Evolutionary conservation across 2,329 filamentous ascomycete species (phyloP), one percentile per base, ranked within the genome.

Genomic region (Scedosporium minutisporum): DNA sequence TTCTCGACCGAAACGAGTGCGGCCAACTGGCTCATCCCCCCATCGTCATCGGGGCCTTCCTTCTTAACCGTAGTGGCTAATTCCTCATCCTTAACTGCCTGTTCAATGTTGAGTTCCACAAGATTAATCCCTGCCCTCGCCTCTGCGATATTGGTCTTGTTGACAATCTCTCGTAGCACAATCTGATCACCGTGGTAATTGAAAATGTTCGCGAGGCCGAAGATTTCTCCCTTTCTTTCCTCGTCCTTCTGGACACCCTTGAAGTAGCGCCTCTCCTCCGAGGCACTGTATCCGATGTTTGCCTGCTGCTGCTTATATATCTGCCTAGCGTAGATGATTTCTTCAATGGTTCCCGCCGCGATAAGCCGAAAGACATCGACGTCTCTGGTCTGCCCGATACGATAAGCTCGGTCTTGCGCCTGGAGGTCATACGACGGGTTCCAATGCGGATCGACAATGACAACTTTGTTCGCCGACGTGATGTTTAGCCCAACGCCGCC

Each of bases 251-350:
- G 93, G 0, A 97, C 91, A 48, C 95, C 95, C 67, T 89, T 92
- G 78, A 99, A 99, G 73, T 99, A 99, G 1, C 95, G 86, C 3
- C 95, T 87, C 74, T 99, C 95, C 4, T 87, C 89, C 0, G 91
- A 96, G 0, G 95, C 95, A 41, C 88, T 96, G 74, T 99, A 97
- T 0, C 91, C 95, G 64, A 99, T 97, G 70, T 97, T 97, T 27
- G 95, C 93, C 76, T 97, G 95, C 70, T 99, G 95, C 71, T 99
- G 95, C 74, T 99, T 99, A 81, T 99, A 99, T 46, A 99, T 95
- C 70, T 99, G 95, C 6, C 95, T 84, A 0, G 93, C 95, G 69
- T 99, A 99, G 6, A 97, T 91, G 62, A 97, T 95, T 73, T 99
- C 95, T 71, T 99, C 95, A 16, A 99, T 91, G 0, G 95, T 97